A percentile compares a stretch with the other conserved stretches of the same genome.
Evolutionary conservation across 768 basidiomycete species (phyloP).

Genomic region (Rhodotorula babjevae): DNA sequence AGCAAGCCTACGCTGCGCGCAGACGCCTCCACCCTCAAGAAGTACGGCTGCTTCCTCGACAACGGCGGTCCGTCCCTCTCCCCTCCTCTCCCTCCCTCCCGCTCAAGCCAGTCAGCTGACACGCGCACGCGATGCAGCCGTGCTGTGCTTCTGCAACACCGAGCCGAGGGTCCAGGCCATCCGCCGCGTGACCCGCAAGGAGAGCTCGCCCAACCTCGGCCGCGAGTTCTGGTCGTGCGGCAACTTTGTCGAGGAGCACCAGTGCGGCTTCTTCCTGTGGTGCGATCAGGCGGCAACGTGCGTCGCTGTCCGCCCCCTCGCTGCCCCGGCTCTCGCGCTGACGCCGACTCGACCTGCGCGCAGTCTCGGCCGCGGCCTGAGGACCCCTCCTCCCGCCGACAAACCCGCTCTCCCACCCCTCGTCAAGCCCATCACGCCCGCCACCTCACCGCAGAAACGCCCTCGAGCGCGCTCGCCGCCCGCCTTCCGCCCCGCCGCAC

Average conservation of each 20-base stretch:
- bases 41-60: conserved; percentile 9
- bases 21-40: neutral
- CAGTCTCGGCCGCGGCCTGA: conserved; percentile 16
- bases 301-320: neutral
- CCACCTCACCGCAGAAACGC: conserved; percentile 7
- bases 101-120: neutral
- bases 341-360: neutral
- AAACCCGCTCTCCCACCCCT: neutral
- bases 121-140: too few relatives aligned
- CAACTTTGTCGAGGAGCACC: conserved; percentile 17
- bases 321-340: neutral
- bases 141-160: conserved; percentile 31
- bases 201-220: conserved; percentile 18
- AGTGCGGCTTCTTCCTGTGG: conserved; percentile 26
- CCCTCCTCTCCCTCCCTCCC: neutral
- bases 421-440: neutral
- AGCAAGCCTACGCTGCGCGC: neutral
- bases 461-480: neutral
- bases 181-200: conserved; percentile 18
- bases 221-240: conserved; percentile 29
- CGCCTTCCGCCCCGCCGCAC: neutral
- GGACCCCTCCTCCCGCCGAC: conserved; percentile 6
- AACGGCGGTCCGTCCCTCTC: conserved; percentile 8
- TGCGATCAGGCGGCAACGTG: conserved; percentile 11
- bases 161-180: conserved; percentile 15